Base-by-base conservation (phyloP, 495 filamentous ascomycete genomes). In the Talaromyces thailandensis region DNA sequence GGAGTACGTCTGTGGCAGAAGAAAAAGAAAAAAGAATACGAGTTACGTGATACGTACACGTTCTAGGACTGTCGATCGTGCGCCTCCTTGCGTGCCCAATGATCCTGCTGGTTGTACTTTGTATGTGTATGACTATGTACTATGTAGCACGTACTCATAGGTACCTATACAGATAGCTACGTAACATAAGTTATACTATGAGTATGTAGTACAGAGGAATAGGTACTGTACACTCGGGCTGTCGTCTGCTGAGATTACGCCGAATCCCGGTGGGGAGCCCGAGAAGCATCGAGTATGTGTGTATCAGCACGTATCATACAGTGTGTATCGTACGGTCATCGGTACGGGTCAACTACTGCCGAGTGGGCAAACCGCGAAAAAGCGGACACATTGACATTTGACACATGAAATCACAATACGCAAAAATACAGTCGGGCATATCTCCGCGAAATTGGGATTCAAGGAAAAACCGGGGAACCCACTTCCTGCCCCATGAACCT, bases 371-470 rank as follows among this genome's bases (percentile, higher is more conserved):
- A 6, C 28, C 28, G 3, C 37, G 6, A 37, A 37, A 37, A 37
- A 4, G 2, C 37, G 37, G 6, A 40, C 29, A 16, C n/a, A n/a
- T n/a, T n/a, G n/a, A n/a, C n/a, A n/a, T n/a, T n/a, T n/a, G n/a
- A n/a, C n/a, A n/a, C n/a, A n/a, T n/a, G n/a, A n/a, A n/a, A n/a
- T n/a, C n/a, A n/a, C n/a, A n/a, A n/a, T 40, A 40, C n/a, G 40
- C 4, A 4, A 43, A n/a, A 6, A 18, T 18, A 45, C 40, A 21
- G 12, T 53, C 50, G 50, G 50, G 50, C 50, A 25, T 53, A 53
- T 53, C 50, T 53, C 50, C 50, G 50, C 50, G 50, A 53, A 53
- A 53, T 53, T 51, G 52, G 52, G 26, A 56, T 52, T 52, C 53
- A 56, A 32, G 53, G 53, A 18, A 56, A 56, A 56, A 32, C 53